Evolutionary conservation across 768 basidiomycete species (phyloP).

Genomic region (Tulasnella sp.): DNA sequence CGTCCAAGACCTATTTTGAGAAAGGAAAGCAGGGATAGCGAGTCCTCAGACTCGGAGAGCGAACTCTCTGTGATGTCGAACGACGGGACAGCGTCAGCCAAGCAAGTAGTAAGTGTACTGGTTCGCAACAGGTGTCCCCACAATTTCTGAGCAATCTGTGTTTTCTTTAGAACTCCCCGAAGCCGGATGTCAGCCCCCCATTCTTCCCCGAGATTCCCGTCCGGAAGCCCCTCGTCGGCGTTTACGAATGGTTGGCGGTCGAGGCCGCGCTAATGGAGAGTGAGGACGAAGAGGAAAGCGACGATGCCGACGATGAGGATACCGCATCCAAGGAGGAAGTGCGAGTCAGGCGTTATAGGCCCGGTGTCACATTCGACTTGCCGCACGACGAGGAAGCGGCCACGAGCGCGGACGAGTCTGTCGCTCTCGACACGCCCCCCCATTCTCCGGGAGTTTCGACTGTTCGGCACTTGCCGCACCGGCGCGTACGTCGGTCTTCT

Average conservation of each 20-base stretch:
- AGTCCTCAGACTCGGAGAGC: not conserved
- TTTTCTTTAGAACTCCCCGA: not conserved
- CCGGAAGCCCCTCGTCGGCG: not conserved
- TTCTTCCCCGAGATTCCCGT: not conserved
- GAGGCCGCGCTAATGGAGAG: not conserved
- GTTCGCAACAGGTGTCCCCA: no score
- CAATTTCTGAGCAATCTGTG: no score
- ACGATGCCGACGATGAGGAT: not conserved
- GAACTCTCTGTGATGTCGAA: not conserved
- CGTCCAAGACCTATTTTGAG: not conserved
- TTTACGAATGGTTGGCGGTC: not conserved
- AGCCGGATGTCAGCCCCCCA: not conserved
- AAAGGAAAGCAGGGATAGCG: not conserved
- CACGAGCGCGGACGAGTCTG: not conserved
- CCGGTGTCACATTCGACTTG: not conserved
- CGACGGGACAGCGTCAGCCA: not conserved
- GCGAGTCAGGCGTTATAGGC: not conserved
- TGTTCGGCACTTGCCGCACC: not conserved
- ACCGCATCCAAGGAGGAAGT: not conserved
- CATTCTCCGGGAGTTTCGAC: not conserved
- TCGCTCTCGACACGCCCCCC: not conserved
- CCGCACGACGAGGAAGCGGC: not conserved
- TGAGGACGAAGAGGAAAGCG: not conserved
- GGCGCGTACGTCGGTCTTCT: not conserved
- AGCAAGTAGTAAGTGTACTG: not conserved